A percentile compares a stretch with the other conserved stretches of the same genome.
These are phyloP conservation scores for Hydnomerulius pinastri DNA, from an alignment of 768 basidiomycete species.

Conservation along the genomic window DNA sequence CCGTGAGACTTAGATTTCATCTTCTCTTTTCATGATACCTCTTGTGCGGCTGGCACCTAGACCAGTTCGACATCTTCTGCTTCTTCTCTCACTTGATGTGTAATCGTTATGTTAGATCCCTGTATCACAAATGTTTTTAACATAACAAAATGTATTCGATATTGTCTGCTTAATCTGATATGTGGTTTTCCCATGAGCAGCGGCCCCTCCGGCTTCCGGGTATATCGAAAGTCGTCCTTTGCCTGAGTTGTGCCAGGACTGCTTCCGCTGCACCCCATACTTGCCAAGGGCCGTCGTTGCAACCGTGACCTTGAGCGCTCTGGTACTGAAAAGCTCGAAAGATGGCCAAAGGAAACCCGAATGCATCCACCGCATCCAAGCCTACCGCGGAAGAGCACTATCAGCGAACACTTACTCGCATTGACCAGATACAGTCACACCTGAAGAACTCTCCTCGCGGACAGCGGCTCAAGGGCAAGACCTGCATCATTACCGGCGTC, in stretches of 20 bases:
- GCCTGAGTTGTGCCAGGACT: too few relatives aligned
- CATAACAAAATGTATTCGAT: slow-evolving; percentile 9
- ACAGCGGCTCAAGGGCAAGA: slow-evolving; percentile 68
- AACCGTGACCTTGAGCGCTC: neutral
- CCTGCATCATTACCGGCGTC: slow-evolving; percentile 87
- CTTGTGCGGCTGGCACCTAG: slow-evolving; percentile 15
- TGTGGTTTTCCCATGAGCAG: too few relatives aligned
- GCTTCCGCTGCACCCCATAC: too few relatives aligned
- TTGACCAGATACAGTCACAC: slow-evolving; percentile 70
- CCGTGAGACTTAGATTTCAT: slow-evolving; percentile 4
- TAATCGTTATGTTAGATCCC: neutral
- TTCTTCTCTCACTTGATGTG: too few relatives aligned
- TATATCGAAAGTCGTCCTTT: too few relatives aligned
- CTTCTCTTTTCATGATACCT: slow-evolving; percentile 8
- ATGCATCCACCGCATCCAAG: slow-evolving; percentile 7
- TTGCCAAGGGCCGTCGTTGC: too few relatives aligned
- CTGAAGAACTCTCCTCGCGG: slow-evolving; percentile 54
- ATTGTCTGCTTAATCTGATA: neutral
- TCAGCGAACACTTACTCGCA: slow-evolving; percentile 61
- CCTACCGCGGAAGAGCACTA: slow-evolving; percentile 50
- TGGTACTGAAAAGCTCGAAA: neutral
- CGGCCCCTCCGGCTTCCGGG: too few relatives aligned
- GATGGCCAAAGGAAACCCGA: slow-evolving; percentile 20
- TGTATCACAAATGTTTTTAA: slow-evolving; percentile 12
- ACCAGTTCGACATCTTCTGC: too few relatives aligned